phyloP scores from a whole-genome alignment of 1,139 yeast genomes.

The Lodderomyces elongisporus region DNA sequence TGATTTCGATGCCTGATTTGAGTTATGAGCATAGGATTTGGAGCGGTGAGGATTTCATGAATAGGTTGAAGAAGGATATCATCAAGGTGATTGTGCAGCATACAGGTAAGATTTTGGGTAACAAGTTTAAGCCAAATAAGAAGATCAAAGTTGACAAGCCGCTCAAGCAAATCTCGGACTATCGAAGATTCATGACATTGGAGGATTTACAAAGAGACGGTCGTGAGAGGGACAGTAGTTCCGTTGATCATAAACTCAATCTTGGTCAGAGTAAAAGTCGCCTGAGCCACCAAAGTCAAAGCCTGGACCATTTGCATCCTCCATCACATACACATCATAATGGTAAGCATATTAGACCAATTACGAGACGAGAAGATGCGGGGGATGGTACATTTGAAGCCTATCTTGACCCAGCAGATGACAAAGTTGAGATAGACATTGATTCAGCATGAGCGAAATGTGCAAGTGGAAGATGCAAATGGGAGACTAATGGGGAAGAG shows the following conservation, averaged over 20 bases:
- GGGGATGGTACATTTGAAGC: slow-evolving; percentile 4
- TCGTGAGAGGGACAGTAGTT: slow-evolving; percentile 12
- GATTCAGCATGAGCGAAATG: slow-evolving; percentile 7
- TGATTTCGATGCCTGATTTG: slow-evolving; percentile 60
- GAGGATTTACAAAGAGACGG: slow-evolving; percentile 34
- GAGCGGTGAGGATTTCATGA: slow-evolving; percentile 71
- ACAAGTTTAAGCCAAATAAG: slow-evolving; percentile 51
- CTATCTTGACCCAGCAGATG: slow-evolving; percentile 5
- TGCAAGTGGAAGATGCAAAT: no score
- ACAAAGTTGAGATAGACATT: slow-evolving; percentile 6
- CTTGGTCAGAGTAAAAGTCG: no score
- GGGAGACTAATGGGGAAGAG: no score
- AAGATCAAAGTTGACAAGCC: slow-evolving; percentile 27
- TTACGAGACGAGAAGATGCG: slow-evolving; percentile 3
- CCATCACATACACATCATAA: slow-evolving; percentile 4
- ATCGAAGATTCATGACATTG: slow-evolving; percentile 34
- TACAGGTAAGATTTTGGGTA: slow-evolving; percentile 75
- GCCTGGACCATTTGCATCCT: slow-evolving; percentile 7
- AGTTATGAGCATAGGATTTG: slow-evolving; percentile 65
- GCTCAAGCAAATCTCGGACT: slow-evolving; percentile 41
- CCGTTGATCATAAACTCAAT: slow-evolving; percentile 9
- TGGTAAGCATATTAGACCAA: slow-evolving; percentile 1
- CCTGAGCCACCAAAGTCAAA: no score
- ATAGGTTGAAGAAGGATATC: slow-evolving; percentile 62
- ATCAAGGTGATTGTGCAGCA: slow-evolving; percentile 65